A percentile compares a stretch with the other conserved stretches of the same genome.
Conservation (phyloP, 768 basidiomycete genomes). For the Pulveroboletus sp. region DNA sequence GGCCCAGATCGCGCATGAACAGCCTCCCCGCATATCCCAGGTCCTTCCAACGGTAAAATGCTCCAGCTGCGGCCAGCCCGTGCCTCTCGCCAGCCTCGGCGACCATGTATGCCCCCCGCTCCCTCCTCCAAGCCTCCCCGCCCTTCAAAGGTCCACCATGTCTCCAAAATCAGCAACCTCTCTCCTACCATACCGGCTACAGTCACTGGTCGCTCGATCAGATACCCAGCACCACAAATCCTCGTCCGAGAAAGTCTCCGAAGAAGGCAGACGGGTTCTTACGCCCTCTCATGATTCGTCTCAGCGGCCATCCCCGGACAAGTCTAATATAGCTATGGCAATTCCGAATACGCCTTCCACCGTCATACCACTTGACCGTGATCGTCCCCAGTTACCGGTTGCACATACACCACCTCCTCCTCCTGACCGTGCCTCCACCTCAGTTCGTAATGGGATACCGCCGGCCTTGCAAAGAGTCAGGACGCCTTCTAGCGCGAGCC, state of each 20-base stretch:
- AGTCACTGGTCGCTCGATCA: constrained; percentile 38
- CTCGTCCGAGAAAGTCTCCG: constrained; percentile 7
- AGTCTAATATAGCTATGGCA: constrained; percentile 8
- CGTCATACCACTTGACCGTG: constrained; percentile 4
- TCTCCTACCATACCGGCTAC: constrained; percentile 49
- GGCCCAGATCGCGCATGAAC: constrained; percentile 18
- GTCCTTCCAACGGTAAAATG: constrained; percentile 82
- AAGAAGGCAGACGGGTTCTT: constrained; percentile 2
- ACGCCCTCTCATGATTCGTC: constrained; percentile 24
- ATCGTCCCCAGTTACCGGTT: constrained; percentile 1
- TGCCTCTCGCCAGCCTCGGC: constrained; percentile 68
- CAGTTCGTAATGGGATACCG: constrained; percentile 15
- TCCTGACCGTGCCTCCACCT: constrained; percentile 14
- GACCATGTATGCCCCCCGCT: constrained; percentile 71
- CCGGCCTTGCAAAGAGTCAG: constrained; percentile 14
- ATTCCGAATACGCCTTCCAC: constrained; percentile 5
- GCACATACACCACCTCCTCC: constrained; percentile 6
- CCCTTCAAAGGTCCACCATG: constrained; percentile 31
- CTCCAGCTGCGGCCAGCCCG: constrained; percentile 66
- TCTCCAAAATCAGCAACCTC: constrained; percentile 41
- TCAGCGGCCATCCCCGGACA: constrained; percentile 25
- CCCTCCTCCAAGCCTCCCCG: constrained; percentile 39
- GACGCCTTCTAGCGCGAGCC: constrained; percentile 19
- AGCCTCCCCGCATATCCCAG: constrained; percentile 46
- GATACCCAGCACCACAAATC: constrained; percentile 6